These are phyloP conservation scores for Dactylellina leptospora DNA, from an alignment of 2,329 filamentous ascomycete species.

Conservation along the genomic window DNA sequence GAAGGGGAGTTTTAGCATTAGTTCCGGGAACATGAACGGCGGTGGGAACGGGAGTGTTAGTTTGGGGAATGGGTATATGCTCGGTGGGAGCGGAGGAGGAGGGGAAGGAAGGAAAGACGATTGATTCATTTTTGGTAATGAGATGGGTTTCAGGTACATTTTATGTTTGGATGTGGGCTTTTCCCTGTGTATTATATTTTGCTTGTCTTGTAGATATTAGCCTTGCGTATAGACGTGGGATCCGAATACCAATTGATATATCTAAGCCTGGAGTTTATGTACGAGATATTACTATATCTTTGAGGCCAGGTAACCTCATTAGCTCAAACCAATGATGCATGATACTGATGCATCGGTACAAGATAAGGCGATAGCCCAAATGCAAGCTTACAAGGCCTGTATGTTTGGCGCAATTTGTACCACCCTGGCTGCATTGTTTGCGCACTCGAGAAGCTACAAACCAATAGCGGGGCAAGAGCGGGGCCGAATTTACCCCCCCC, in stretches of 20 bases:
- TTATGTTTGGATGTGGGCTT: neutral
- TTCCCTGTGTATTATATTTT: neutral
- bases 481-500: neutral
- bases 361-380: too few species aligned
- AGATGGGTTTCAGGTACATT: neutral
- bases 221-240: neutral
- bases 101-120: constrained; percentile 36
- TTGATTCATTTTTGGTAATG: neutral
- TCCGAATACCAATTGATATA: too few species aligned
- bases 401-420: too few species aligned
- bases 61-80: constrained; percentile 10
- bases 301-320: too few species aligned
- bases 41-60: constrained; percentile 12
- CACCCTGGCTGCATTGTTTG: too few species aligned
- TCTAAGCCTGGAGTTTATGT: too few species aligned
- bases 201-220: too few species aligned
- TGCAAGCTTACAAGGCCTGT: too few species aligned
- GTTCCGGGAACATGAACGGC: constrained; percentile 13
- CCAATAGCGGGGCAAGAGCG: constrained; percentile 17
- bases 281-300: too few species aligned
- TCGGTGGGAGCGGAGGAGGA: neutral
- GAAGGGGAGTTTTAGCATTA: constrained; percentile 37
- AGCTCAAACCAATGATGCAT: too few species aligned
- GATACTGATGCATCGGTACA: too few species aligned
- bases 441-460: neutral